These are phyloP conservation scores for Fusarium avenaceum DNA, from an alignment of 2,329 filamentous ascomycete species.

Conservation along the genomic window DNA sequence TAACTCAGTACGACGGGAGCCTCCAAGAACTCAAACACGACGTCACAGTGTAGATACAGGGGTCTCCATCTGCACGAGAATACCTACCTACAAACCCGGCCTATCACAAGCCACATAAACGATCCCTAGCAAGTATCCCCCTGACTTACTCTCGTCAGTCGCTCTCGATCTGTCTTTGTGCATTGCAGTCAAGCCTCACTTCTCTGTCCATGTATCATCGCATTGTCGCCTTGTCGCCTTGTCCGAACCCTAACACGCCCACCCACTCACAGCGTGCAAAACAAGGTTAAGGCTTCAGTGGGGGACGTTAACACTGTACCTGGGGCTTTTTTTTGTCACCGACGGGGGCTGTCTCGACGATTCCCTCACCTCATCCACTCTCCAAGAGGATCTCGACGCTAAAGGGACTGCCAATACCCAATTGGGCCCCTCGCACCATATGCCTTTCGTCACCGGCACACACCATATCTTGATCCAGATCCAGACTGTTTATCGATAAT, in stretches of 20 bases:
- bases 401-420: conserved; percentile 21
- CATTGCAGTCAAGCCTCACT: conserved; percentile 34
- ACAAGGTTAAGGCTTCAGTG: conserved; percentile 23
- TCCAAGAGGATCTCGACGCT: conserved; percentile 20
- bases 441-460: conserved; percentile 35
- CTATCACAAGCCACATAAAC: conserved; percentile 31
- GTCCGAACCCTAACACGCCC: conserved; percentile 11
- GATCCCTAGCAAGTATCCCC: conserved; percentile 30
- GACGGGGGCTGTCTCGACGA: conserved; percentile 36
- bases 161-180: conserved; percentile 18
- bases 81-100: conserved; percentile 12
- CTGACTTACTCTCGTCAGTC: background rate
- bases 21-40: conserved; percentile 23
- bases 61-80: conserved; percentile 25
- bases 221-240: conserved; percentile 8
- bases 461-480: conserved; percentile 13
- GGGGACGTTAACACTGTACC: conserved; percentile 35
- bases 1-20: conserved; percentile 2
- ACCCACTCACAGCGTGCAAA: conserved; percentile 6
- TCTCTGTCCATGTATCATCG: conserved; percentile 1
- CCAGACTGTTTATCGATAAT: conserved; percentile 8
- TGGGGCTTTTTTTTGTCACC: conserved; percentile 14
- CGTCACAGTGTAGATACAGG: conserved; percentile 40
- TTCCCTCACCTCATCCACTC: conserved; percentile 33
- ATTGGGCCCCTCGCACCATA: conserved; percentile 39